Evolutionary conservation across 2,329 filamentous ascomycete genomes (phyloP), one percentile per base, ranked within the genome.

Genomic region (Madurella mycetomatis): DNA sequence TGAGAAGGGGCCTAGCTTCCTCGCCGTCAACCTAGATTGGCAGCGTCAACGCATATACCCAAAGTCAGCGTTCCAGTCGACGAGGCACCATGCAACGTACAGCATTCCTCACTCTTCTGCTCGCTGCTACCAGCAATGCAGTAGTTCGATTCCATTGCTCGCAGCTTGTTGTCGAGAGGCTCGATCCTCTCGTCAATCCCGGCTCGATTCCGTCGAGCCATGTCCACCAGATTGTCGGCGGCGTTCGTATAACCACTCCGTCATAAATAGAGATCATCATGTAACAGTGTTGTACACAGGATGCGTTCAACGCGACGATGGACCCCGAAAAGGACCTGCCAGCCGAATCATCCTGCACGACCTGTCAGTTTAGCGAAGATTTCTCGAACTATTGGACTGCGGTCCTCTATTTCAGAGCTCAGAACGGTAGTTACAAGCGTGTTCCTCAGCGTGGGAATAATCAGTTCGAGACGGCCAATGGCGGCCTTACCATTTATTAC

Each of bases 311-410:
- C 39, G 53, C 47, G 13, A 52, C 41, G 7, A 52, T 52, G 49
- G 53, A 44, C 25, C 53, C 47, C 13, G 37, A 30, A 15, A 42
- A 32, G 7, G 53, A 55, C 16, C 43, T 55, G 8, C 49, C 53
- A 8, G 32, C 37, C 8, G 25, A 46, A 16, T 49, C 53, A 1
- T 47, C 53, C 2, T 55, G 53, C 47, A 55, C 53, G 12, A 46
- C 47, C 5, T 55, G 53, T 17, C 48, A 18, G 45, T 67, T 69
- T 44, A 62, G 62, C 13, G 67, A 70, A 43, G 66, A 68, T 55
- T 62, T 64, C 59, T 55, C 53, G 32, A 55, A 55, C 30, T 55
- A 55, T 37, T 55, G 53, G 53, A 55, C 53, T 11, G 53, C 53
- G 18, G 39, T 51, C 7, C 16, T 55, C 11, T 55, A 55, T 42